These are phyloP conservation scores for Pulveroboletus sp. DNA, from an alignment of 768 basidiomycete species.

Conservation along the genomic window DNA sequence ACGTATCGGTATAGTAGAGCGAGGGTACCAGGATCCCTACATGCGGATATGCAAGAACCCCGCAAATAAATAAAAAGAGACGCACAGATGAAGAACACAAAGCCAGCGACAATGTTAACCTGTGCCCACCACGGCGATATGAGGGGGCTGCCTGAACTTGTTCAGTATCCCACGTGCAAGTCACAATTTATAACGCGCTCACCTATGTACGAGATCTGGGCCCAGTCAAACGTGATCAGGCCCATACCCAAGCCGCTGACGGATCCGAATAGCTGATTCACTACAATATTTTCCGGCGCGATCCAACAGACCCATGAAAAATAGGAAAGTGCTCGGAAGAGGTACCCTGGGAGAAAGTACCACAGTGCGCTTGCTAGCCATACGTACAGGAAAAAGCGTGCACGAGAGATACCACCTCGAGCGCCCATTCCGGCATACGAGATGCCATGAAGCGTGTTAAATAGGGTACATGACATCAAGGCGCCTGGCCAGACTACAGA, in stretches of 20 bases:
- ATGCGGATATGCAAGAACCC: background rate
- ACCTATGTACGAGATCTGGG: conserved; percentile 46
- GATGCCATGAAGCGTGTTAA: conserved; percentile 76
- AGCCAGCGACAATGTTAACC: conserved; percentile 66
- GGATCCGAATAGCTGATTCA: conserved; percentile 51
- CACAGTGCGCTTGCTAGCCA: conserved; percentile 57
- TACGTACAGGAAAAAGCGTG: conserved; percentile 71
- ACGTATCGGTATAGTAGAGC: conserved; percentile 57
- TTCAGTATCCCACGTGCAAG: no score
- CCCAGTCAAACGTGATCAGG: conserved; percentile 79
- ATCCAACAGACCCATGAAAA: conserved; percentile 63
- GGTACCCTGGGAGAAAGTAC: conserved; percentile 17
- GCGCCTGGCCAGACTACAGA: conserved; percentile 82
- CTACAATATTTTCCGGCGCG: conserved; percentile 42
- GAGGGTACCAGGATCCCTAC: conserved; percentile 35
- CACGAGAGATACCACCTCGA: conserved; percentile 64
- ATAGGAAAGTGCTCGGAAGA: conserved; percentile 41
- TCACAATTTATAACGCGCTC: no score
- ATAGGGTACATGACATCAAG: conserved; percentile 69
- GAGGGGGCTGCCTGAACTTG: no score
- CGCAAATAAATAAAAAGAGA: no score
- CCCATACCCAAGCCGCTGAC: conserved; percentile 53
- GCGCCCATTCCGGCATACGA: conserved; percentile 62
- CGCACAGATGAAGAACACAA: conserved; percentile 70
- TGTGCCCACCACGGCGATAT: conserved; percentile 62